Base-by-base conservation (phyloP, 2,329 filamentous ascomycete species). In the Nigrograna mackinnonii region DNA sequence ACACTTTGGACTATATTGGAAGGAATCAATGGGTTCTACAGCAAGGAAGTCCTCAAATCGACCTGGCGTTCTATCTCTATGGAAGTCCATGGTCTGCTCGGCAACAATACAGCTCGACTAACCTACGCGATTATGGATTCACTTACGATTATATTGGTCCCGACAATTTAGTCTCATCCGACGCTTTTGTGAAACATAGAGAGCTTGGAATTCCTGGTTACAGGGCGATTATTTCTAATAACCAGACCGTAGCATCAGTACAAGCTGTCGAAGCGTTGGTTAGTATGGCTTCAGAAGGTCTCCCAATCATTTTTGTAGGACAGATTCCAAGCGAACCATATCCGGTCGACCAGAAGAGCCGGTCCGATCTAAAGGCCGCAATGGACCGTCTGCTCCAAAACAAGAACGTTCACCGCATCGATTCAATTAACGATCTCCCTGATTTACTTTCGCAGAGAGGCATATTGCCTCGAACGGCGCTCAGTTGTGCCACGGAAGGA, bases 71-170 rank as follows among this genome's bases (percentile, higher is more conserved):
- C 26, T 49, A 34, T 37, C 46, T 46, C 24, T 4, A 66, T 28
- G 11, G 60, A 4, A 76, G 69, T 69, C 60, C 62, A n/a, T 58
- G n/a, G n/a, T n/a, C n/a, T 60, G 32, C 70, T 69, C 34, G 49
- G 49, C 14, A 67, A 69, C 18, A 51, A 4, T 55, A 55, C 31
- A 28, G 28, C 18, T 42, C 49, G 4, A 45, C 39, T 1, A 49
- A 57, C 35, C 37, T 57, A n/a, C 43, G 52, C 11, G 26, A 44
- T 6, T 3, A 39, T 60, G 70, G 71, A 0, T 73, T 63, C 43
- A 62, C 70, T 0, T 76, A 75, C 44, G 67, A 71, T n/a, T 78
- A 78, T 44, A 54, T 78, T 0, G 66, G 62, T 2, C 71, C 75
- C 0, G 70, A 72, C 14, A 77, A 76, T 39, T 69, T 79, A 20